Percentiles rank a stretch among this genome's conserved stretches.
Conservation (phyloP, 2,329 filamentous ascomycete species). For the Periconia sp. region DNA sequence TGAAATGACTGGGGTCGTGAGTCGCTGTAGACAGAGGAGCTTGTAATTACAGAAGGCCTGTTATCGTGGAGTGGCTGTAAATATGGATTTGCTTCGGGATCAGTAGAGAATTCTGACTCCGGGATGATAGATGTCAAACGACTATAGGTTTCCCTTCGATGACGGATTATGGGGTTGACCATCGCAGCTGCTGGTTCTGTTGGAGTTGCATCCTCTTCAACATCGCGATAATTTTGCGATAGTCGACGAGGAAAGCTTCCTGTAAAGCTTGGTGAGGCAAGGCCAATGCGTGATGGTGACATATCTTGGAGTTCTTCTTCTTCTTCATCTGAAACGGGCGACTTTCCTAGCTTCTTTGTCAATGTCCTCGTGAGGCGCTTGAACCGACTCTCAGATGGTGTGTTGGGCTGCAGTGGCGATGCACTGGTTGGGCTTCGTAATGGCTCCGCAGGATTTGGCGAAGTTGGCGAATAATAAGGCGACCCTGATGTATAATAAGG, state of each 20-base stretch:
- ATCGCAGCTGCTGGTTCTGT: slow-evolving; percentile 20
- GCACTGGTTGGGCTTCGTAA: no score
- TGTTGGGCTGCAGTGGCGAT: slow-evolving; percentile 9
- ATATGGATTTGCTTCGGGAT: slow-evolving; percentile 10
- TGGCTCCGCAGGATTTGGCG: no score
- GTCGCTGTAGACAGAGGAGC: slow-evolving; percentile 35
- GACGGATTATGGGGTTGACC: neutral
- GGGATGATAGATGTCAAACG: neutral
- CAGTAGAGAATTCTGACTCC: slow-evolving; percentile 9
- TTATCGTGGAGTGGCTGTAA: slow-evolving; percentile 33
- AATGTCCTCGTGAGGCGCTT: slow-evolving; percentile 33
- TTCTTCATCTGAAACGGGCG: slow-evolving; percentile 10
- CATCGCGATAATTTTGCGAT: slow-evolving; percentile 16
- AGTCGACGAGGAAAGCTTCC: slow-evolving; percentile 23
- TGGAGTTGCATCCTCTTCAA: slow-evolving; percentile 8
- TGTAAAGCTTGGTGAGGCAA: slow-evolving; percentile 15
- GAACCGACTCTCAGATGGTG: slow-evolving; percentile 28
- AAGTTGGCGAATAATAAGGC: slow-evolving; percentile 20
- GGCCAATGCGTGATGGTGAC: slow-evolving; percentile 8
- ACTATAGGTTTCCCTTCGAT: neutral
- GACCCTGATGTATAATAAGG: slow-evolving; percentile 31
- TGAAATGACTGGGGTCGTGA: slow-evolving; percentile 22
- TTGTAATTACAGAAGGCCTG: slow-evolving; percentile 28
- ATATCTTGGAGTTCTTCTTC: slow-evolving; percentile 31
- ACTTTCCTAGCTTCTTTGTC: slow-evolving; percentile 26